Evolutionary conservation across 352 stramenopile genomes (phyloP), one percentile per base, ranked within the genome.

Genomic region (Phytophthora quininea): DNA sequence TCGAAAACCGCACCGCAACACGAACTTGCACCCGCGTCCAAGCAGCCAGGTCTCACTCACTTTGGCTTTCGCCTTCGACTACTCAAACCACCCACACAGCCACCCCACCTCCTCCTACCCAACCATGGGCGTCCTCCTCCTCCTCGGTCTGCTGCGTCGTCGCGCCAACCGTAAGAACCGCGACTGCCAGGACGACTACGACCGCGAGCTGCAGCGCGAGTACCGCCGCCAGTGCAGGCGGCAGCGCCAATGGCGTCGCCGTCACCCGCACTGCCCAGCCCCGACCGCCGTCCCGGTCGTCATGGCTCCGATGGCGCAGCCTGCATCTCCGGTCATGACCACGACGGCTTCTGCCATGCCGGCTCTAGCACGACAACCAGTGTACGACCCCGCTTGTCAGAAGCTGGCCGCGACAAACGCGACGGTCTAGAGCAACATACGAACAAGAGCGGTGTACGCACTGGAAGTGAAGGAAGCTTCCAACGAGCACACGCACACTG

Each of bases 161-260:
- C 4, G 51, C 3, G 31, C 46, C 33, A n/a, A 37, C 31, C 46
- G 46, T 3, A 47, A 24, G 19, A 24, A 29, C 40, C 52, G 46
- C 40, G 58, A 68, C 52, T 63, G 52, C 53, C 19, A 68, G 31
- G 33, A 68, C 29, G 58, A 72, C 46, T 60, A 64, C 64, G 53
- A 72, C 31, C 46, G 47, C 48, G 64, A 71, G 40, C 31, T 71
- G 12, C 58, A 58, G 3, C 57, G 57, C 47, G 58, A 72, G 29
- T 40, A 72, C 27, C 64, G 53, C 14, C 65, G 65, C 47, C 65
- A 69, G 33, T 69, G 52, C 40, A 67, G 53, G 54, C 64, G 58
- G 15, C 65, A 73, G 30, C 58, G 65, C 19, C 59, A 53, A 15
- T 69, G 53, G 59, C 54, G 55, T 8, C 58, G 64, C 33, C 64